A percentile compares a stretch with the other conserved stretches of the same genome.
Evolutionary conservation across 306 rosid species (phyloP).

Genomic region (Casuarina cunninghamiana): DNA sequence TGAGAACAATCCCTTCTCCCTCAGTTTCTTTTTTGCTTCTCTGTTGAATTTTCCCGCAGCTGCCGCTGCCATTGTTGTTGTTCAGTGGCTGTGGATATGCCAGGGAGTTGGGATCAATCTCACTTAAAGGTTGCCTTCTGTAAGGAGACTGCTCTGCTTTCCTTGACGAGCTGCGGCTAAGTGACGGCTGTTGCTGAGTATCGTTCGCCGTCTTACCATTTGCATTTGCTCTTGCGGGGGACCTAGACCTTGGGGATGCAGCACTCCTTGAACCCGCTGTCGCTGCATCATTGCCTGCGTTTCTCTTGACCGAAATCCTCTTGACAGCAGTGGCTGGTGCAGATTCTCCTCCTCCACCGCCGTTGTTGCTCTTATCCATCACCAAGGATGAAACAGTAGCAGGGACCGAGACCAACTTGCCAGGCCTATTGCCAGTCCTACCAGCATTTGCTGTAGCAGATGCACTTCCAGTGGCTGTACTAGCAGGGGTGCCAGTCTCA

Average conservation of each 20-base stretch:
- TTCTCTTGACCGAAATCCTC: slow-evolving; percentile 73
- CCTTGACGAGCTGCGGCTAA: slow-evolving; percentile 78
- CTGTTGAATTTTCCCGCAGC: slow-evolving; percentile 37
- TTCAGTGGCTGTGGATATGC: slow-evolving; percentile 47
- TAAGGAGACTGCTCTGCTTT: slow-evolving; percentile 88
- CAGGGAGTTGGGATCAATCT: slow-evolving; percentile 69
- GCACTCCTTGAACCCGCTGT: slow-evolving; percentile 51
- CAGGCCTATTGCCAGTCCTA: slow-evolving; percentile 48
- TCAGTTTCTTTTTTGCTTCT: slow-evolving; percentile 50
- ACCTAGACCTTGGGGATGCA: slow-evolving; percentile 74
- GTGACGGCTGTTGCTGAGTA: slow-evolving; percentile 57
- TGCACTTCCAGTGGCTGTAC: neutral
- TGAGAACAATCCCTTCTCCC: slow-evolving; percentile 30
- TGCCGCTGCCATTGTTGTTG: slow-evolving; percentile 4
- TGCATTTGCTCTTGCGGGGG: slow-evolving; percentile 64
- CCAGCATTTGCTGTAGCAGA: slow-evolving; percentile 19
- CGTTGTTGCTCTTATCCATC: slow-evolving; percentile 81
- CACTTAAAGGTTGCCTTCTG: slow-evolving; percentile 82
- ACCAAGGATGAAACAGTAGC: slow-evolving; percentile 73
- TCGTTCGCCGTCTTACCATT: slow-evolving; percentile 39
- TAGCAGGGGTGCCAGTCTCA: slow-evolving; percentile 21
- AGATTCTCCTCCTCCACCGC: slow-evolving; percentile 46
- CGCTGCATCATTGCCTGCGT: slow-evolving; percentile 43
- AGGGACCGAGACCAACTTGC: slow-evolving; percentile 96
- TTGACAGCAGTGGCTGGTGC: slow-evolving; percentile 40